phyloP scores from a whole-genome alignment of 352 stramenopile genomes.

The Globisporangium acanthophoron region DNA sequence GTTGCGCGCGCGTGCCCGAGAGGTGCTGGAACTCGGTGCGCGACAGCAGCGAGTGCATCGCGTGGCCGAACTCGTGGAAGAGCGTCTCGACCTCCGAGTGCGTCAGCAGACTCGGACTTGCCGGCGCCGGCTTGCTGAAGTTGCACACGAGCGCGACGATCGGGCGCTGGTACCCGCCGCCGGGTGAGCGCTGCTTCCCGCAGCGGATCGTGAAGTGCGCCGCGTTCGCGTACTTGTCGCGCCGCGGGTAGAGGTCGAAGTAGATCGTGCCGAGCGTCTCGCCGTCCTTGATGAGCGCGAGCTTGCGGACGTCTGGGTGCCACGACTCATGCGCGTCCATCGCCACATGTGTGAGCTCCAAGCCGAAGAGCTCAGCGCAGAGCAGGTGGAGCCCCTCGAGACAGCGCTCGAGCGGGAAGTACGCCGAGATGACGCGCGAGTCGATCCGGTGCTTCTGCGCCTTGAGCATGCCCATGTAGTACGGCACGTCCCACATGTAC shows the following conservation, averaged over 20 bases:
- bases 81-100: conserved; percentile 94
- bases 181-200: conserved; percentile 54
- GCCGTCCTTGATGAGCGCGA: conserved; percentile 69
- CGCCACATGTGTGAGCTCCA: conserved; percentile 75
- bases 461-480: conserved; percentile 90
- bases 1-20: conserved; percentile 89
- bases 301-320: conserved; percentile 86
- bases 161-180: conserved; percentile 87
- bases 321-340: conserved; percentile 86
- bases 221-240: conserved; percentile 82
- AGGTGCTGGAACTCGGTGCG: conserved; percentile 97
- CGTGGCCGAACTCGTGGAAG: conserved; percentile 96
- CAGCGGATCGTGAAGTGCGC: conserved; percentile 97
- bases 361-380: conserved; percentile 87
- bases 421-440: conserved; percentile 73
- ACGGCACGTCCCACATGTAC: conserved; percentile 93
- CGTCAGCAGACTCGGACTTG: conserved; percentile 67
- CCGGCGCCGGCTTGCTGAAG: conserved; percentile 74
- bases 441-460: conserved; percentile 67
- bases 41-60: conserved; percentile 95
- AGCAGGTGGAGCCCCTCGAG: conserved; percentile 88
- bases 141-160: conserved; percentile 93
- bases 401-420: conserved; percentile 91
- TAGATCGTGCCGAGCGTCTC: conserved; percentile 89
- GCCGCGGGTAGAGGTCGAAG: conserved; percentile 92